Evolutionary conservation across 2,329 filamentous ascomycete species (phyloP).

Genomic region (Alternaria dauci): DNA sequence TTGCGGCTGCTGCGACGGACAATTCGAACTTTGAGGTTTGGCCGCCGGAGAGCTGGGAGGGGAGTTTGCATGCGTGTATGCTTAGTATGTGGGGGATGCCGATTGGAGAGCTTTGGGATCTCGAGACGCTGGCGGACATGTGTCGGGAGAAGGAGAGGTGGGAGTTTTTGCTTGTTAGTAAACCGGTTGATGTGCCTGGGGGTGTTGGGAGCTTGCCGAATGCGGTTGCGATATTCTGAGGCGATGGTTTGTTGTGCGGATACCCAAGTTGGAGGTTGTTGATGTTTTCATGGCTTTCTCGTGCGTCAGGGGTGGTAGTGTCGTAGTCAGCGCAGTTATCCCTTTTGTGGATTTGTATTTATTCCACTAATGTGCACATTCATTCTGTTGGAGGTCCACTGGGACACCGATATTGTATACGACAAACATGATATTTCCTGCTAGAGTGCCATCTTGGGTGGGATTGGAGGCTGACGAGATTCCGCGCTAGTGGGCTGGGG

Average conservation of each 20-base stretch:
- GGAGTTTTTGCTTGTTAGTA: slow-evolving; percentile 66
- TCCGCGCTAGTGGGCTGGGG: no score
- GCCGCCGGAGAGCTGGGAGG: slow-evolving; percentile 27
- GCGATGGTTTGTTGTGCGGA: not conserved
- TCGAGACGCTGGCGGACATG: slow-evolving; percentile 40
- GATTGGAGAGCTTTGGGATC: slow-evolving; percentile 49
- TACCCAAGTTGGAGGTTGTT: no score
- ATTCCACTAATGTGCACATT: no score
- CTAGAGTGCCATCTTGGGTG: no score
- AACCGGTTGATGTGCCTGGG: slow-evolving; percentile 50
- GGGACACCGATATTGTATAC: no score
- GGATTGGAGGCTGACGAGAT: no score
- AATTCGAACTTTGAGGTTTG: slow-evolving; percentile 47
- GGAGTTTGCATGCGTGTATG: slow-evolving; percentile 33
- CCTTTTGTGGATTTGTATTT: no score
- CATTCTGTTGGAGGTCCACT: no score
- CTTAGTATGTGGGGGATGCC: slow-evolving; percentile 44
- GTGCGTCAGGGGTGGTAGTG: no score
- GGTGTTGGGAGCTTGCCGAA: slow-evolving; percentile 43
- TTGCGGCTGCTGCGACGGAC: slow-evolving; percentile 43
- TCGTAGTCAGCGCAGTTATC: no score
- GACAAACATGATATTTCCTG: no score
- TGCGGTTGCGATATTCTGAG: slow-evolving; percentile 34
- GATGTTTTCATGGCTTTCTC: no score
- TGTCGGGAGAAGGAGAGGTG: slow-evolving; percentile 41